Base-by-base conservation (phyloP, 179 eudicot species). In the Actinidia arguta region DNA sequence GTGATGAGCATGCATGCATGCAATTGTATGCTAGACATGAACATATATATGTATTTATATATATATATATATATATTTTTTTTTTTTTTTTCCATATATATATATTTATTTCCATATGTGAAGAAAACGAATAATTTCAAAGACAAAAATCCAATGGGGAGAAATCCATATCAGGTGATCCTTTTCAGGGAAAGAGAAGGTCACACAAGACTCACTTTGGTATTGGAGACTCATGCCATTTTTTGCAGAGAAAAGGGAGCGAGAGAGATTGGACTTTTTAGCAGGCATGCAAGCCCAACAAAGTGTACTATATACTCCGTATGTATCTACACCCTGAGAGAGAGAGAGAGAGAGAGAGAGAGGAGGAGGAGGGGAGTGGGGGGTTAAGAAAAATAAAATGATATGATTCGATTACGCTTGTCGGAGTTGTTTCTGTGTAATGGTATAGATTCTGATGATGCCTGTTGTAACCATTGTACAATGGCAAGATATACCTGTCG, bases 381-480 rank as follows among this genome's bases (percentile, higher is more conserved):
- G 4, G 68, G 79, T 22, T 54, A 76, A 22, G 44, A 61, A 61
- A 77, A 44, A 77, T 54, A 61, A 44, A 77, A 77, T 47, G 80
- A 77, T 78, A 78, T 47, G 25, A 46, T 61, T 62, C 58, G 71
- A 78, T 78, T 77, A 6, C 54, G 22, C 72, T 16, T 24, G 71
- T 62, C 56, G 80, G 71, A 16, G 17, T 22, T 13, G 51, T 75
- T 75, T 36, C 78, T n/a, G n/a, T 50, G 5, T 73, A 14, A n/a
- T 18, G 20, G 63, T n/a, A n/a, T n/a, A n/a, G n/a, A n/a, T n/a
- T n/a, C n/a, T 66, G 71, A 66, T 66, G 17, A 71, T 71, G 16
- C 48, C 4, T 50, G 76, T 46, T 11, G 14, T 11, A 46, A n/a
- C 18, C 42, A 27, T 64, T 64, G 70, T 27, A 64, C 42, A 64